phyloP scores from a whole-genome alignment of 345 rosid genomes.

The Melaleuca quinquenervia region DNA sequence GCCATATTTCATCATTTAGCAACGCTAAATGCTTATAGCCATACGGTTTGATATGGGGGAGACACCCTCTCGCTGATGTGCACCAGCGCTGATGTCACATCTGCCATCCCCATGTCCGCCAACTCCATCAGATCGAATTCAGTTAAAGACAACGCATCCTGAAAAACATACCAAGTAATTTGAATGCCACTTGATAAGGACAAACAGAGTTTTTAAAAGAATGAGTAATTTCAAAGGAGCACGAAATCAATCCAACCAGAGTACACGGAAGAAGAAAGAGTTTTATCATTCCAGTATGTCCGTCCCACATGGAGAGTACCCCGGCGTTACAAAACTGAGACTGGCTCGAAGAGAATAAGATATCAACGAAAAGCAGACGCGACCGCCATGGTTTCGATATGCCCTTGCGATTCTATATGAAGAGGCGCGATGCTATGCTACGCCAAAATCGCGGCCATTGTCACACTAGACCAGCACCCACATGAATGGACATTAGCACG shows the following conservation, averaged over 20 bases:
- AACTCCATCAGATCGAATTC: conserved; percentile 76
- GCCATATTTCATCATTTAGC: not conserved
- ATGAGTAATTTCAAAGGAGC: not conserved
- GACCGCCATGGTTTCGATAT: no score
- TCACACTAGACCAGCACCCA: not conserved
- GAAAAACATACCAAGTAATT: not conserved
- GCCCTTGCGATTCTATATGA: no score
- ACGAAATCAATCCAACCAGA: not conserved
- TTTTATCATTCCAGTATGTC: not conserved
- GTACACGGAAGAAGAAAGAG: not conserved
- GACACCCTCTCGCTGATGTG: conserved; percentile 47
- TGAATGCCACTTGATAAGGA: not conserved
- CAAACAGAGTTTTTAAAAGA: no score
- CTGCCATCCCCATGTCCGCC: conserved; percentile 41
- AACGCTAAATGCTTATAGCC: not conserved
- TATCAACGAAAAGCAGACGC: no score
- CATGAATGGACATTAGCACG: not conserved
- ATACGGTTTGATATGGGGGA: conserved; percentile 59
- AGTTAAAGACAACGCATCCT: conserved; percentile 67
- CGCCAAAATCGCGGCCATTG: not conserved
- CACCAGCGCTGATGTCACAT: conserved; percentile 39
- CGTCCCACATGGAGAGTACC: no score
- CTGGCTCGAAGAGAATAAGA: no score
- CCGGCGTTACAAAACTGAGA: no score
- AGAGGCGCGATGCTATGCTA: no score